phyloP scores from a whole-genome alignment of 2,329 filamentous ascomycete genomes.

The Aspergillus quadricinctus region DNA sequence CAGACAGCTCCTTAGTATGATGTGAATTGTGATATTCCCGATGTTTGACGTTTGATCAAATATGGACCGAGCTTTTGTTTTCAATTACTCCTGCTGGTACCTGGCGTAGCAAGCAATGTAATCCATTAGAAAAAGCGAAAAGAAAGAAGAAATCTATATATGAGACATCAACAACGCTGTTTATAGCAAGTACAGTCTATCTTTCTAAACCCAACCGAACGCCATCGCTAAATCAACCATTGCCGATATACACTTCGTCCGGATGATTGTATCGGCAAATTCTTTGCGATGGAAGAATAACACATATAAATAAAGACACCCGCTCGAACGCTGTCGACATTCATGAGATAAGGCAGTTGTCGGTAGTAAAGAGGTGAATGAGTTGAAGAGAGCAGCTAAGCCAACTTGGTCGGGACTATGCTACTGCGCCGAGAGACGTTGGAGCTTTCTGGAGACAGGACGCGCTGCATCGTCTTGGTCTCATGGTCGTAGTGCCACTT shows the following conservation, averaged over 20 bases:
- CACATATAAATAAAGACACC: background rate
- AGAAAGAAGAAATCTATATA: no score
- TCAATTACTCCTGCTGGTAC: background rate
- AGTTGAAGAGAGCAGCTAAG: conserved; percentile 9
- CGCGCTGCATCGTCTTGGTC: conserved; percentile 32
- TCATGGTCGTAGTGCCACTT: conserved; percentile 45
- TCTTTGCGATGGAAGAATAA: background rate
- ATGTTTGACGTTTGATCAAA: no score
- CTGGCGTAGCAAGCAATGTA: background rate
- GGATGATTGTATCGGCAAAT: background rate
- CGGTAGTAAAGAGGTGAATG: background rate
- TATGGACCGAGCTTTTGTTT: no score
- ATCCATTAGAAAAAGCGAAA: background rate
- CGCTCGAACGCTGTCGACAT: conserved; percentile 1
- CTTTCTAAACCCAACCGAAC: conserved; percentile 5
- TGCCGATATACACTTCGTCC: conserved; percentile 2
- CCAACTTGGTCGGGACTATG: conserved; percentile 26
- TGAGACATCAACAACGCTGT: background rate
- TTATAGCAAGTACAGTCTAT: conserved; percentile 1
- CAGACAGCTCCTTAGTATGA: no score
- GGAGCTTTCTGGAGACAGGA: conserved; percentile 30
- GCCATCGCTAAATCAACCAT: conserved; percentile 1
- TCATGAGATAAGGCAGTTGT: background rate
- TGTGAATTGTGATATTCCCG: no score
- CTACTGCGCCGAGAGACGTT: conserved; percentile 35